phyloP scores from a whole-genome alignment of 805 yeast genomes.

The Saccharomyces paradoxus region DNA sequence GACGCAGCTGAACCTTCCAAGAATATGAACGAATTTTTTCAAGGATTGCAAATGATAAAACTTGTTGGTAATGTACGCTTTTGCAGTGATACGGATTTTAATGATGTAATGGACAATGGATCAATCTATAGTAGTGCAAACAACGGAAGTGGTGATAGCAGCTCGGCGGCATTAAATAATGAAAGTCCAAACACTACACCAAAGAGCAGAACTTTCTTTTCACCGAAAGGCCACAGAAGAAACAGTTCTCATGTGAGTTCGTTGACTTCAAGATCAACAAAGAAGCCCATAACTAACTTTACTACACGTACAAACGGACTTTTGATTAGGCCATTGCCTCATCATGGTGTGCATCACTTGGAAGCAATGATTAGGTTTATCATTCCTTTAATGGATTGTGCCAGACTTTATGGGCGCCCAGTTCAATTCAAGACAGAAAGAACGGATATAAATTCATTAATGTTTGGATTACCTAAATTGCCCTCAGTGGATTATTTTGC shows the following conservation, averaged over 20 bases:
- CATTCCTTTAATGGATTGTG: conserved; percentile 59
- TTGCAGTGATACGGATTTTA: background rate
- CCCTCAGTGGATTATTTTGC: conserved; percentile 54
- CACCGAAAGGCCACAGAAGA: conserved; percentile 8
- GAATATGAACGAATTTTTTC: conserved; percentile 1
- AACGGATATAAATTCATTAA: conserved; percentile 42
- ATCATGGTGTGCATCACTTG: conserved; percentile 56
- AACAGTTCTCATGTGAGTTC: conserved; percentile 9
- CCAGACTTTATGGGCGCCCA: conserved; percentile 70
- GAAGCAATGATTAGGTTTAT: conserved; percentile 63
- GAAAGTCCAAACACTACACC: background rate
- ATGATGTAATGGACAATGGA: background rate
- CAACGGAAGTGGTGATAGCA: background rate
- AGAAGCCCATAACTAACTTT: conserved; percentile 4
- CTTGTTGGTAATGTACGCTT: background rate
- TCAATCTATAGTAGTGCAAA: background rate
- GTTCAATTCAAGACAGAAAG: conserved; percentile 47
- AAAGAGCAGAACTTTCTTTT: conserved; percentile 11
- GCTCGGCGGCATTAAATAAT: background rate
- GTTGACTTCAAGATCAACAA: conserved; percentile 5
- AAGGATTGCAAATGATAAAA: background rate
- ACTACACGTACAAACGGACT: conserved; percentile 23
- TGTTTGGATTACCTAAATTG: conserved; percentile 65
- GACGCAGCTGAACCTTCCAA: background rate
- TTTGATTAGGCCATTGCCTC: conserved; percentile 54